Evolutionary conservation across 495 filamentous ascomycete genomes (phyloP), one percentile per base, ranked within the genome.

Genomic region (Neurospora sp.): DNA sequence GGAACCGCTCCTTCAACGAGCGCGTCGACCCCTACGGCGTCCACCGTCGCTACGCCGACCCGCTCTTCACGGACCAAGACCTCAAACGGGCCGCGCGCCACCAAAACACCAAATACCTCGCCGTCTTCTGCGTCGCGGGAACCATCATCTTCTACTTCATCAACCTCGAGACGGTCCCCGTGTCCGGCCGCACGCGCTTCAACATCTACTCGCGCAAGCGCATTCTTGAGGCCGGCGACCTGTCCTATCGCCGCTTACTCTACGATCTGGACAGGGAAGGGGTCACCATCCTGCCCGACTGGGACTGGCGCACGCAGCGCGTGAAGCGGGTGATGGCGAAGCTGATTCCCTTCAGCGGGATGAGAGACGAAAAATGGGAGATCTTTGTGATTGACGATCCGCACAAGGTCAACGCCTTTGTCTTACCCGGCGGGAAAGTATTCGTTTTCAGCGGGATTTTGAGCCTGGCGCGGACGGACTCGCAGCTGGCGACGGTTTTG

Each of bases 391-490:
- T 98, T 72, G 85, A 93, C 14, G 91, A 91, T 71, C 82, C 86
- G 35, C 76, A 84, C 44, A 59, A 27, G 39, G 83, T 80, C 6
- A 98, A 98, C 78, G 95, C 95, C 0, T 97, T 97, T 81, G 95
- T 98, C 0, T 85, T 97, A 46, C 95, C 95, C 4, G 94, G 93
- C 79, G 94, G 94, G 2, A 96, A 97, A 77, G 94, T 98, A 20
- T 97, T 98, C 77, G 94, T 98, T 6, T 97, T 92, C 75, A 92
- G 89, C 42, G 92, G 95, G 23, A 92, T 98, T 23, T 77, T 98
- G 62, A 88, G 89, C 2, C 84, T 97, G 18, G 92, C 92, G 69
- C 72, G 83, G 54, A 88, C 86, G 70, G 92, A 97, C 41, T 88
- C 92, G 76, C 92, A 91, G 1, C 82, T 98, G 20, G 95, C 95